Percentiles rank a stretch among this genome's conserved stretches.
These are phyloP conservation scores for Alternaria incomplexa DNA, from an alignment of 2,329 filamentous ascomycete species.

Conservation along the genomic window DNA sequence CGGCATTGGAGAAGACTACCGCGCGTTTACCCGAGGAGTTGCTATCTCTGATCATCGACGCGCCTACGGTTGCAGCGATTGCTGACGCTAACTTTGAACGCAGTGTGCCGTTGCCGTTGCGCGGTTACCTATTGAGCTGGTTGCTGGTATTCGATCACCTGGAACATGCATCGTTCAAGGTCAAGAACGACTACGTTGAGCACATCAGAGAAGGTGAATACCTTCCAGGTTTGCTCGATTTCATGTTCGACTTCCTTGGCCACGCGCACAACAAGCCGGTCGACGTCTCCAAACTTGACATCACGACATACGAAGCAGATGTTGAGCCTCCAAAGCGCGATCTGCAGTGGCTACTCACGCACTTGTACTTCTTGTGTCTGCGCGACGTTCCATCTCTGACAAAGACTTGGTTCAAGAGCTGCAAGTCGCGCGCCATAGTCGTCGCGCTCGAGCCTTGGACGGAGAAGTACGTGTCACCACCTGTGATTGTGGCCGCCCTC, in stretches of 20 bases:
- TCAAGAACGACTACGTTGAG: constrained; percentile 80
- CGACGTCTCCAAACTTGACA: constrained; percentile 72
- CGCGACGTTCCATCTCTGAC: constrained; percentile 79
- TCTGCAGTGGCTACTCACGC: constrained; percentile 81
- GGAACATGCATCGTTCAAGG: constrained; percentile 75
- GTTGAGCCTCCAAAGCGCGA: constrained; percentile 71
- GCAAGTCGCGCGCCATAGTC: constrained; percentile 78
- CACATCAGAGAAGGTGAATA: constrained; percentile 77
- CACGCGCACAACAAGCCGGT: constrained; percentile 75
- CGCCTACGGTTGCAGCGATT: constrained; percentile 73
- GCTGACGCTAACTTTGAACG: constrained; percentile 69
- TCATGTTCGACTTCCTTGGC: constrained; percentile 84
- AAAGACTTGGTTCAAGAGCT: constrained; percentile 83
- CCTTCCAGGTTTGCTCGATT: constrained; percentile 72
- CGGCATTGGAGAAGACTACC: constrained; percentile 71
- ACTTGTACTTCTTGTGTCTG: constrained; percentile 83
- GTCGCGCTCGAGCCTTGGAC: constrained; percentile 85
- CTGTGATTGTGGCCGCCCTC: constrained; percentile 70
- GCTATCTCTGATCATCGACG: constrained; percentile 79
- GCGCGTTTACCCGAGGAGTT: constrained; percentile 83
- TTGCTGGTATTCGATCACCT: constrained; percentile 88
- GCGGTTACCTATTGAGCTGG: constrained; percentile 88
- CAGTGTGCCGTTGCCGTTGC: constrained; percentile 70
- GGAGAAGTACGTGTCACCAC: constrained; percentile 75
- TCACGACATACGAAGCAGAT: constrained; percentile 66